phyloP scores from a whole-genome alignment of 2,329 filamentous ascomycete species.

The Penicillium hesseltinei region DNA sequence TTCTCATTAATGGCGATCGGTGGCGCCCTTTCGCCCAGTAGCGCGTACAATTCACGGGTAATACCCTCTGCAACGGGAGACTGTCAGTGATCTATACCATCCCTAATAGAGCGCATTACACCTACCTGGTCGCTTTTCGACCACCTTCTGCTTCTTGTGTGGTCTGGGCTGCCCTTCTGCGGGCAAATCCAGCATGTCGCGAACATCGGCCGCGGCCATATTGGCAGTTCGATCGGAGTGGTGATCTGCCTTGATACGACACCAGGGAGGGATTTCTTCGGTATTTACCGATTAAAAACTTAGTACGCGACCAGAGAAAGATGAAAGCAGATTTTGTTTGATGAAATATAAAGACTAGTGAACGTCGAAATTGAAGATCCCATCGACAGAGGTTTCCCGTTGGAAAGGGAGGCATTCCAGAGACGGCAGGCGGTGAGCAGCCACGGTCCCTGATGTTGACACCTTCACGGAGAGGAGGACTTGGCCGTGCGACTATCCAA shows the following conservation, averaged over 20 bases:
- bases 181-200: constrained; percentile 82
- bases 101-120: constrained; percentile 6
- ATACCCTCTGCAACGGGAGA: constrained; percentile 45
- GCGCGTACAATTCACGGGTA: constrained; percentile 50
- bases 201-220: constrained; percentile 78
- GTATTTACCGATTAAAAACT: background rate
- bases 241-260: background rate
- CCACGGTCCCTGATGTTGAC: constrained; percentile 29
- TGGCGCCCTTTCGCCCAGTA: constrained; percentile 52
- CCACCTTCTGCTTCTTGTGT: constrained; percentile 71
- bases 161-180: constrained; percentile 59
- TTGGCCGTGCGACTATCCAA: constrained; percentile 14
- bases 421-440: constrained; percentile 24
- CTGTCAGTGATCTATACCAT: background rate
- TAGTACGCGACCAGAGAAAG: background rate
- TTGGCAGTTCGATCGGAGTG: constrained; percentile 27
- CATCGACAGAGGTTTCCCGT: constrained; percentile 17
- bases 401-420: constrained; percentile 25
- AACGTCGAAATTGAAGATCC: constrained; percentile 8
- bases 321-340: constrained; percentile 6
- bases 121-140: constrained; percentile 57
- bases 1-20: constrained; percentile 54
- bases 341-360: constrained; percentile 12
- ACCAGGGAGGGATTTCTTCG: background rate
- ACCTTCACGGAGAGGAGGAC: constrained; percentile 15